Evolutionary conservation across 108 stramenopile genomes (phyloP).

Genomic region (Licmophora abbreviata): DNA sequence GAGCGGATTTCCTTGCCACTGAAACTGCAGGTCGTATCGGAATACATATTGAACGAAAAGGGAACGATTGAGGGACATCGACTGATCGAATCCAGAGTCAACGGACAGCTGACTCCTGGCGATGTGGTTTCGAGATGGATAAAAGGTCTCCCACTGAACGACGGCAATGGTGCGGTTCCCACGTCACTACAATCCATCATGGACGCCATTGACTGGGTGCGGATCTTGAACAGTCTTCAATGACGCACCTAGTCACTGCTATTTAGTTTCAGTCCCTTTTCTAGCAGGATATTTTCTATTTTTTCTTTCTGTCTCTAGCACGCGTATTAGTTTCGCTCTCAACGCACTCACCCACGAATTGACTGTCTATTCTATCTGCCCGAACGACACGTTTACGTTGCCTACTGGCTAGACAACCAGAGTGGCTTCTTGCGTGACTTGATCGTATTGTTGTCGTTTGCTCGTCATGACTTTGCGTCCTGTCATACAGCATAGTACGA

Average conservation of each 20-base stretch:
- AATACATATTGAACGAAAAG: constrained; percentile 40
- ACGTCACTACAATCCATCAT: not conserved
- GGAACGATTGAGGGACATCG: constrained; percentile 52
- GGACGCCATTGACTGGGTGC: not conserved
- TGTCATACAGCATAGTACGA: not conserved
- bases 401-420: not conserved
- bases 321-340: not conserved
- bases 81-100: constrained; percentile 61
- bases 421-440: not conserved
- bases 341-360: not conserved
- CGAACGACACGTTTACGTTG: not conserved
- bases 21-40: constrained; percentile 46
- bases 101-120: constrained; percentile 66
- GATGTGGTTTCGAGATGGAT: constrained; percentile 56
- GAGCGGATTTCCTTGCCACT: constrained; percentile 25
- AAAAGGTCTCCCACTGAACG: constrained; percentile 9
- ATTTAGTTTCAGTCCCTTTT: not conserved
- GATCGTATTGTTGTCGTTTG: not conserved
- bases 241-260: not conserved
- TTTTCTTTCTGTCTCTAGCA: not conserved
- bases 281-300: not conserved
- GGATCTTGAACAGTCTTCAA: not conserved
- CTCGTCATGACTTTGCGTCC: not conserved
- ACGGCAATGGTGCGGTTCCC: not conserved
- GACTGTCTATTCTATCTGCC: not conserved